Conservation (phyloP, 805 yeast species). For the Priceomyces haplophilus region DNA sequence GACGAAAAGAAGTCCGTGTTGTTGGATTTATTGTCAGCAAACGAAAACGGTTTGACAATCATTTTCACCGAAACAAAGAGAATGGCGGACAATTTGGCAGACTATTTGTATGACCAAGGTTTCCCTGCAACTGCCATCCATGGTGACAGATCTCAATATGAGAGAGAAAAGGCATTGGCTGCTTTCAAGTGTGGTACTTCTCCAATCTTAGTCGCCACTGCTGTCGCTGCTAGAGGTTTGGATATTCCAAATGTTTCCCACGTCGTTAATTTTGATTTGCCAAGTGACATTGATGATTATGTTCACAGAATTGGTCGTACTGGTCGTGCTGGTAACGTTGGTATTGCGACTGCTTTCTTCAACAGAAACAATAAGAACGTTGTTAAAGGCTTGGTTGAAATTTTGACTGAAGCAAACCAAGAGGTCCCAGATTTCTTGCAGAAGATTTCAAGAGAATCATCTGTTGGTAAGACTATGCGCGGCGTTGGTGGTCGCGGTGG, state of each 20-base stretch:
- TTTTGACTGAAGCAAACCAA: slow-evolving; percentile 94
- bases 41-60: slow-evolving; percentile 81
- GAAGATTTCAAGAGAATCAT: slow-evolving; percentile 73
- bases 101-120: slow-evolving; percentile 81
- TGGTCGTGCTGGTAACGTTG: slow-evolving; percentile 99
- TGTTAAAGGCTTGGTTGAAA: slow-evolving; percentile 80
- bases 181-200: slow-evolving; percentile 90
- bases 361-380: slow-evolving; percentile 92
- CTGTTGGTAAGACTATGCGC: slow-evolving; percentile 43
- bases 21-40: slow-evolving; percentile 76
- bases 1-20: slow-evolving; percentile 89
- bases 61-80: slow-evolving; percentile 98
- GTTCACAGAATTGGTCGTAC: slow-evolving; percentile 99
- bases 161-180: slow-evolving; percentile 96
- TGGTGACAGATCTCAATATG: slow-evolving; percentile 97
- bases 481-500: slow-evolving; percentile 50
- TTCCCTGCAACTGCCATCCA: slow-evolving; percentile 98
- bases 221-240: slow-evolving; percentile 99
- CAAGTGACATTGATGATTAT: slow-evolving; percentile 95
- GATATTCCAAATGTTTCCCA: slow-evolving; percentile 99
- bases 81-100: slow-evolving; percentile 95
- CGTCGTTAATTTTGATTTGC: slow-evolving; percentile 95
- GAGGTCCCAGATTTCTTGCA: slow-evolving; percentile 90
- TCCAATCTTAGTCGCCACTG: slow-evolving; percentile 96
- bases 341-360: slow-evolving; percentile 97